phyloP scores from a whole-genome alignment of 129 eudicot species.

The Arctium minus region DNA sequence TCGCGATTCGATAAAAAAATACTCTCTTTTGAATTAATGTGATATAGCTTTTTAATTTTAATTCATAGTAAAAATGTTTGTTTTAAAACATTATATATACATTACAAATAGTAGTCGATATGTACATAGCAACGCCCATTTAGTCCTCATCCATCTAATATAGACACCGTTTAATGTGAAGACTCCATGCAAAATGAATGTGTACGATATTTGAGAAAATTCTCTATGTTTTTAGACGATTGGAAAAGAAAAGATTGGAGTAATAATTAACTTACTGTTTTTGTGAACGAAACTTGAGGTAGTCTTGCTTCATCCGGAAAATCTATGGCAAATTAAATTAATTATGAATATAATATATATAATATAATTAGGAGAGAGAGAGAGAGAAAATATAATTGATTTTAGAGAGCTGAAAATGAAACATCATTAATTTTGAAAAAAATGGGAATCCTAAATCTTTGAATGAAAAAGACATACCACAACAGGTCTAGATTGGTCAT shows the following conservation, averaged over 20 bases:
- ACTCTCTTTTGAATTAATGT: neutral
- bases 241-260: neutral
- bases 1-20: neutral
- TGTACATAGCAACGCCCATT: too few species aligned
- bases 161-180: too few species aligned
- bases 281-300: conserved; percentile 83
- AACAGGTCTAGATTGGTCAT: conserved; percentile 83
- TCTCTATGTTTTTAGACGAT: neutral
- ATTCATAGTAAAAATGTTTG: neutral
- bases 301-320: conserved; percentile 92
- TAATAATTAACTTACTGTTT: conserved; percentile 58
- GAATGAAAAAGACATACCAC: conserved; percentile 35
- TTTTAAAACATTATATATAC: neutral
- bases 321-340: conserved; percentile 27
- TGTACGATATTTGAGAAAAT: too few species aligned
- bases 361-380: conserved; percentile 2
- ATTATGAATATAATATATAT: neutral
- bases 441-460: neutral
- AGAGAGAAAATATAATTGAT: neutral
- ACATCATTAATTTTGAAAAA: neutral
- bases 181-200: too few species aligned
- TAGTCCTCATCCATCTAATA: too few species aligned
- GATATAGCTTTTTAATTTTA: neutral
- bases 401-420: neutral
- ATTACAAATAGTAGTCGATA: too few species aligned